Base-by-base conservation (phyloP, 2,329 filamentous ascomycete species). In the Sphaerulina vaccinii region DNA sequence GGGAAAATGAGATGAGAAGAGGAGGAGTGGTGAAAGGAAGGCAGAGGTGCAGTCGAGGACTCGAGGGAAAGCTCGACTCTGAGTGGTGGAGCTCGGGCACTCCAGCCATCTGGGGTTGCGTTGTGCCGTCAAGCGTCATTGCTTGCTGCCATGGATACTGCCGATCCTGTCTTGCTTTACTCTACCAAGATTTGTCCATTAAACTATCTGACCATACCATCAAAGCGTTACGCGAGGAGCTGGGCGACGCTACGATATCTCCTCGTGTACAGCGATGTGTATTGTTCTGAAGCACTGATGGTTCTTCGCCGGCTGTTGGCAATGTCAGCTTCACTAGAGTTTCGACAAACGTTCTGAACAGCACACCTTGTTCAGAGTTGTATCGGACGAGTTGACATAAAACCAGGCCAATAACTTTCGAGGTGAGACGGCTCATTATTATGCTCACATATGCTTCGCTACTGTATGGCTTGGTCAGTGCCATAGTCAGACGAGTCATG, bases 51-150 rank as follows among this genome's bases (percentile, higher is more conserved):
- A 18, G 35, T 43, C 36, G 45, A 45, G 15, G 45, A 37, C 18
- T 39, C 19, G 37, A 39, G 16, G 37, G 38, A 36, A 43, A 53
- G 51, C 44, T 47, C 44, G 36, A 35, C 29, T 22, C 43, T 21
- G 19, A 40, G 22, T 51, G 27, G 40, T 16, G 42, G 19, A 16
- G 16, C 11, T 18, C 19, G 16, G 16, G 23, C 9, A 7, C 19
- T n/a, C 38, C 18, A 23, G 16, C n/a, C 15, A 8, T 13, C 29
- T 33, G 29, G 19, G 24, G 15, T 19, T 11, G 15, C 18, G n/a
- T n/a, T n/a, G n/a, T 27, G 24, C 7, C 10, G 27, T 32, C 27
- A 32, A 32, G 27, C 27, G 27, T 35, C 42, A 33, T 49, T n/a
- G n/a, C 15, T 33, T 27, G 23, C 22, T 42, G 41, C 38, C 45